Percentiles rank a stretch among this genome's conserved stretches.
Evolutionary conservation across 768 basidiomycete species (phyloP).

Genomic region (Amanita thiersii): DNA sequence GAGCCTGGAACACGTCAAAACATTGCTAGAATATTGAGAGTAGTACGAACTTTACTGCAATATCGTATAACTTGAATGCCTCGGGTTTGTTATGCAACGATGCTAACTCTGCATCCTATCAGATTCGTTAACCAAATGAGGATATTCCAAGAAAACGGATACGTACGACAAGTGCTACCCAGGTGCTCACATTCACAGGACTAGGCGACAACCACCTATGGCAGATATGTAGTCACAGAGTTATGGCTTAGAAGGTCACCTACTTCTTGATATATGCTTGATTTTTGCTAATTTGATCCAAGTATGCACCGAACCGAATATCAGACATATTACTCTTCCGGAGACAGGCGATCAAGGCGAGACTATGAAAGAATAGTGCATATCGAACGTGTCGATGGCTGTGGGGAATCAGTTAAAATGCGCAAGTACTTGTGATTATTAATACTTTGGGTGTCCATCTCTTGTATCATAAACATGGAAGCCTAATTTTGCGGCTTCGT

Average conservation of each 20-base stretch:
- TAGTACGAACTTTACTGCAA: constrained; percentile 52
- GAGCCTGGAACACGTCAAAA: constrained; percentile 27
- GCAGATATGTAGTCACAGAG: constrained; percentile 1
- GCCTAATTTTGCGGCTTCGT: constrained; percentile 55
- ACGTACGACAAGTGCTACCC: constrained; percentile 60
- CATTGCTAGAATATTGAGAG: background rate
- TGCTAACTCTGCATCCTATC: constrained; percentile 64
- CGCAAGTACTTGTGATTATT: background rate
- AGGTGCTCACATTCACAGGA: constrained; percentile 59
- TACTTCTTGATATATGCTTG: constrained; percentile 56
- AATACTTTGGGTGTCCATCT: constrained; percentile 57
- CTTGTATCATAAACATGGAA: constrained; percentile 54
- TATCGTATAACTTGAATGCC: constrained; percentile 60
- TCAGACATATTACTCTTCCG: constrained; percentile 32
- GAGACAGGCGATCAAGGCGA: constrained; percentile 56
- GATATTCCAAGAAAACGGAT: background rate
- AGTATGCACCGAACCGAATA: constrained; percentile 29
- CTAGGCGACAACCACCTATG: constrained; percentile 62
- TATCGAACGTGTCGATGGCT: constrained; percentile 68
- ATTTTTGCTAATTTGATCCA: constrained; percentile 52
- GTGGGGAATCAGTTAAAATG: background rate
- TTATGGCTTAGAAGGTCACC: constrained; percentile 10
- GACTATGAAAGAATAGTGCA: constrained; percentile 60
- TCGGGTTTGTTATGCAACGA: constrained; percentile 46
- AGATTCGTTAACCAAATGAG: background rate